These are phyloP conservation scores for Diaporthe ilicicola DNA, from an alignment of 2,329 filamentous ascomycete genomes.

Conservation along the genomic window DNA sequence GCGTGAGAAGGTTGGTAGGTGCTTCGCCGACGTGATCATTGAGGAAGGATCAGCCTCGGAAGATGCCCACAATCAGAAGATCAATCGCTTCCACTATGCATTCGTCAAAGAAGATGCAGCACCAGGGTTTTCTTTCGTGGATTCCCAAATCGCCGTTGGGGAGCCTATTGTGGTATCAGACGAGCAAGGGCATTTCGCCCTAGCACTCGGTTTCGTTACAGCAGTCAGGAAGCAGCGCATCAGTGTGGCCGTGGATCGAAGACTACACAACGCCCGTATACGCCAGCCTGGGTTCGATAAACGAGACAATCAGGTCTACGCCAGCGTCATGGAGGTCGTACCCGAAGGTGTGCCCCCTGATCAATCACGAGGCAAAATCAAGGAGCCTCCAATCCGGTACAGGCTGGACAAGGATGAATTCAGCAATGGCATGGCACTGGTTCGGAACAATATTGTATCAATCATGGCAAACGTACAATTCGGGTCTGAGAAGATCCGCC, in stretches of 20 bases:
- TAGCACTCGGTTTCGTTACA: conserved; percentile 91
- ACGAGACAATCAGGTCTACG: conserved; percentile 82
- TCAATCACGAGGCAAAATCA: conserved; percentile 60
- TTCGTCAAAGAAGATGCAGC: conserved; percentile 75
- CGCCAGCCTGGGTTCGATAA: conserved; percentile 80
- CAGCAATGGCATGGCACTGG: conserved; percentile 94
- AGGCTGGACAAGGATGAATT: conserved; percentile 98
- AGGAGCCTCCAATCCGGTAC: conserved; percentile 71
- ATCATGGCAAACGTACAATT: conserved; percentile 84
- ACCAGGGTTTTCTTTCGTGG: conserved; percentile 81
- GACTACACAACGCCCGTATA: conserved; percentile 85
- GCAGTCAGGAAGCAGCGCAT: conserved; percentile 79
- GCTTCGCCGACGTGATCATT: conserved; percentile 88
- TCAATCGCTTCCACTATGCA: conserved; percentile 89
- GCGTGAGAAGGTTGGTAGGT: conserved; percentile 86
- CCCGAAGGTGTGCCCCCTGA: conserved; percentile 62
- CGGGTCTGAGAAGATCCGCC: conserved; percentile 76
- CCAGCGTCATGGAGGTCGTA: conserved; percentile 88
- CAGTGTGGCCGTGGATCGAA: conserved; percentile 88
- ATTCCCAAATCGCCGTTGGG: conserved; percentile 86
- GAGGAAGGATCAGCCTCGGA: conserved; percentile 79
- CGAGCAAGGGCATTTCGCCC: conserved; percentile 91
- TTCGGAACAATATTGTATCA: conserved; percentile 92
- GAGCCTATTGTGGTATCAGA: conserved; percentile 98
- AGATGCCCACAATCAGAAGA: conserved; percentile 76